Percentiles rank a stretch among this genome's conserved stretches.
These are phyloP conservation scores for Candida qinlingensis DNA, from an alignment of 805 yeast genomes.

Conservation along the genomic window DNA sequence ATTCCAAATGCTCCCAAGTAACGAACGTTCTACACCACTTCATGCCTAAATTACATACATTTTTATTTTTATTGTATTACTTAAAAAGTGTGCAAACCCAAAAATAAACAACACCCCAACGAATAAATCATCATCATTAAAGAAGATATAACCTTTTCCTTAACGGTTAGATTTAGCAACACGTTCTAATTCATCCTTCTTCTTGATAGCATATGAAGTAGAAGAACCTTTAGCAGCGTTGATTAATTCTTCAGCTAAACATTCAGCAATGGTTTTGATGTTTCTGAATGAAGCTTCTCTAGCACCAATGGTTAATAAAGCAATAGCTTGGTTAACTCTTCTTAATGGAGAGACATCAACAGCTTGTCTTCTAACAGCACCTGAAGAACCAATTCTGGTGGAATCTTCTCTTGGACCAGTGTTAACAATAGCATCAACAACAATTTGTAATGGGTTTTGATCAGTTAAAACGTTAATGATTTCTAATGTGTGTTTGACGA, in stretches of 20 bases:
- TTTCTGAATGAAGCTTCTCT: constrained; percentile 99
- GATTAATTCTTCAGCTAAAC: constrained; percentile 99
- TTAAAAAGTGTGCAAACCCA: constrained; percentile 6
- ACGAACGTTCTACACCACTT: not conserved
- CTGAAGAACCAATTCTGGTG: constrained; percentile 99
- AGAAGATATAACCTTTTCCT: constrained; percentile 24
- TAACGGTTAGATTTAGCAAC: constrained; percentile 99
- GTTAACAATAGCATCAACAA: constrained; percentile 99
- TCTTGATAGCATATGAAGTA: constrained; percentile 99
- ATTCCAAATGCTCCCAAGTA: no score
- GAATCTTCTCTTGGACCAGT: constrained; percentile 99
- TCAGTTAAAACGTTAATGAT: constrained; percentile 96
- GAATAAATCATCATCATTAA: not conserved
- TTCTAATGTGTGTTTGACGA: constrained; percentile 98
- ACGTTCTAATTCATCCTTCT: constrained; percentile 99
- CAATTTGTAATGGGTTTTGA: constrained; percentile 98
- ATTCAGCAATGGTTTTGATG: constrained; percentile 99
- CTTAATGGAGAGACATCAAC: constrained; percentile 99
- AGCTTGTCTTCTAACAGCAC: constrained; percentile 99
- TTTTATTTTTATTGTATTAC: constrained; percentile 3
- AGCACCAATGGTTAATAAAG: constrained; percentile 98
- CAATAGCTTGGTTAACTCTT: constrained; percentile 99
- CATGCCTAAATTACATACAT: constrained; percentile 4
- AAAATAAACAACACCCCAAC: constrained; percentile 2
- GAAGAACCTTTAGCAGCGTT: constrained; percentile 99